These are phyloP conservation scores for Colletotrichum zoysiae DNA, from an alignment of 2,329 filamentous ascomycete genomes.

Conservation along the genomic window DNA sequence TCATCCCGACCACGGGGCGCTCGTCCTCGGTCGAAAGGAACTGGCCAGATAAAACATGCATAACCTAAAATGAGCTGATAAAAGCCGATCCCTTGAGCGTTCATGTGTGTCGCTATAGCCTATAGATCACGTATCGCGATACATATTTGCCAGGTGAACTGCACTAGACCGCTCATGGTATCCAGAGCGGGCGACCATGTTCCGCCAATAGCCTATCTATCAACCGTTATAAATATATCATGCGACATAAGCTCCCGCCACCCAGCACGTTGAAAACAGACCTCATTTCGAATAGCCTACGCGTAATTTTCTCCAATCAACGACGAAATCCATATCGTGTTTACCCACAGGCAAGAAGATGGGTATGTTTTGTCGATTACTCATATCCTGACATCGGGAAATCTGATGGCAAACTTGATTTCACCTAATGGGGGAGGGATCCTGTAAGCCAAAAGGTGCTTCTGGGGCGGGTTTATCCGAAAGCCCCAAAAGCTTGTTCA, in stretches of 20 bases:
- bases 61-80: neutral
- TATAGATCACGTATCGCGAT: neutral
- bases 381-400: neutral
- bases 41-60: neutral
- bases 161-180: too few species aligned
- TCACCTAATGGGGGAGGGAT: neutral
- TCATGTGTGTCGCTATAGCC: neutral
- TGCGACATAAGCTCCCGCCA: neutral
- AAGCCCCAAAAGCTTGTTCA: neutral
- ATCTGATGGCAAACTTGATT: neutral
- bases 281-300: neutral
- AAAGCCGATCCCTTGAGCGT: neutral
- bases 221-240: neutral
- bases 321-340: neutral
- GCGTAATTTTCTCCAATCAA: neutral
- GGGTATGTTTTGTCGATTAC: neutral
- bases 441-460: neutral
- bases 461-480: neutral
- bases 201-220: neutral
- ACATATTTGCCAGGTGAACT: too few species aligned
- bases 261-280: neutral
- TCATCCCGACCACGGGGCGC: neutral
- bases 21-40: constrained; percentile 36
- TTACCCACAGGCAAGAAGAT: neutral
- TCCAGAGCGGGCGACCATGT: too few species aligned